Conservation (phyloP, 2,329 filamentous ascomycete species). For the Grosmannia huntii region DNA sequence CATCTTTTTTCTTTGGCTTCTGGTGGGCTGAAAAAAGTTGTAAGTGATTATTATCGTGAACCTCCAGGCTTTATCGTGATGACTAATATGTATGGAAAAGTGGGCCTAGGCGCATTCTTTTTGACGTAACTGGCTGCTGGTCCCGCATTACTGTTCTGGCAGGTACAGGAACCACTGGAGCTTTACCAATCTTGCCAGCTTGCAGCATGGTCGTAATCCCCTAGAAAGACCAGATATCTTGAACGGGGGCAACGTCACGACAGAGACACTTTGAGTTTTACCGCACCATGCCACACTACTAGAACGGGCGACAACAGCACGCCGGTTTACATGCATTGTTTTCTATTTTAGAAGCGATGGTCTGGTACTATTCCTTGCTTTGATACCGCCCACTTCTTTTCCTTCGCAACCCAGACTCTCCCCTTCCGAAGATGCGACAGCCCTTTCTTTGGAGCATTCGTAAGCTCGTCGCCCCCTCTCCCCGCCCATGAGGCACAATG, state of each 20-base stretch:
- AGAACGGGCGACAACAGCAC: background rate
- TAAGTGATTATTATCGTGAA: background rate
- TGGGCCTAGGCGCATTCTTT: background rate
- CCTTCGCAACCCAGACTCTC: background rate
- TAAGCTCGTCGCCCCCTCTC: conserved; percentile 2
- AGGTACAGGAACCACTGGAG: background rate
- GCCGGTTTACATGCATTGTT: background rate
- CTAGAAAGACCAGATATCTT: background rate
- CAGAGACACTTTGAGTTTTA: background rate
- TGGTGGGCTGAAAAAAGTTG: background rate
- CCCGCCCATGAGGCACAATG: background rate
- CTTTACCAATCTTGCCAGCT: conserved; percentile 2
- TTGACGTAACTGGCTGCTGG: conserved; percentile 3
- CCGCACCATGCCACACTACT: background rate
- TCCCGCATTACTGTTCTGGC: background rate
- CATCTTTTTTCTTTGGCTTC: background rate
- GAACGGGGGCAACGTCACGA: background rate
- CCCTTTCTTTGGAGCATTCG: conserved; percentile 9
- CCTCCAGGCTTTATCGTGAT: background rate
- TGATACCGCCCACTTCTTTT: background rate
- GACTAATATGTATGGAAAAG: conserved; percentile 7
- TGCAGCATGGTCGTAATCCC: background rate
- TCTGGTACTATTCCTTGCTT: background rate
- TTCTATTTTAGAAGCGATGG: background rate
- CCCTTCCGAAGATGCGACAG: conserved; percentile 7